Evolutionary conservation across 441 rosid species (phyloP), one percentile per base, ranked within the genome.

Genomic region (Populus hybrid): DNA sequence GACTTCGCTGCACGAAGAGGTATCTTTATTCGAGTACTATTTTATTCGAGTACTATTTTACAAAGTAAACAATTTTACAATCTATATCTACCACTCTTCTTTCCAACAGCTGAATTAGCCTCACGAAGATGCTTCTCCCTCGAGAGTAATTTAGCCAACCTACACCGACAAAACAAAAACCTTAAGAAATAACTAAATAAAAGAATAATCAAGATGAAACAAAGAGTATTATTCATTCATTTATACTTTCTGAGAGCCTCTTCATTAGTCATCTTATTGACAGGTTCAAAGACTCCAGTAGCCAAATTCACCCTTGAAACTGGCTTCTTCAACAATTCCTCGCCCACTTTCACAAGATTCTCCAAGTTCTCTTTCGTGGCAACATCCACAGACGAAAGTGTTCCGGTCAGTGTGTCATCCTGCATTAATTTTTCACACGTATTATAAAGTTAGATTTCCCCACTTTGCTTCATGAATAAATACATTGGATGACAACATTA

Each of bases 281-380:
- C 5, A 7, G 72, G 72, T 69, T 69, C 54, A 35, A 16, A 69
- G 79, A 82, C 70, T 8, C 68, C 74, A 11, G 74, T 40, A 4
- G 24, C 64, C 35, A 72, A 12, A 42, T 72, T 54, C 32, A 72
- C 74, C 36, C 64, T 72, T 40, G 63, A 42, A 10, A 40, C 74
- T 42, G 36, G 64, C 5, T 72, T 46, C 74, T 72, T 40, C 35
- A 72, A 24, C 35, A 72, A 16, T n/a, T 23, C 61, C 16, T 72
- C 61, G 0, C 74, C 74, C 6, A 72, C 11, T 46, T 42, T 4
- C 0, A 10, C 12, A 11, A 72, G 61, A 38, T 8, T 54, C n/a
- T 4, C 32, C 38, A 24, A 14, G 8, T 72, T 72, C 21, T 46
- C 74, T 40, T 40, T 46, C 1, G 35, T 72, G 4, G 63, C 64